Evolutionary conservation across 1,139 yeast species (phyloP).

Genomic region (Saccharomycopsis crataegensis): DNA sequence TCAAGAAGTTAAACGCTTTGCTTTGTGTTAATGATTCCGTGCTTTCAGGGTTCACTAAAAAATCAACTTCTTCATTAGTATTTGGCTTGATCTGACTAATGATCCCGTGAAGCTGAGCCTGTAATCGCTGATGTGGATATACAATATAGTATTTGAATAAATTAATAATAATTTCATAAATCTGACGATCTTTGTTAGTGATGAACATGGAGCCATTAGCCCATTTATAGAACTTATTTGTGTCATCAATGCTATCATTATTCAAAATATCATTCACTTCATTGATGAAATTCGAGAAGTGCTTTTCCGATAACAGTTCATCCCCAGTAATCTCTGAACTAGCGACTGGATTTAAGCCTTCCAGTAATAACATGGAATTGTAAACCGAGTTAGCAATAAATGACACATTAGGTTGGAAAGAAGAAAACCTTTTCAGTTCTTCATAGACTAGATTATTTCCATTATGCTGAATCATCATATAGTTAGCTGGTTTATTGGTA

Average conservation of each 20-base stretch:
- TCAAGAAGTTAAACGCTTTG: constrained; percentile 7
- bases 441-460: constrained; percentile 3
- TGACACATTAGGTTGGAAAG: constrained; percentile 6
- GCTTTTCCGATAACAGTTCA: background rate
- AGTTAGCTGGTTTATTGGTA: constrained; percentile 3
- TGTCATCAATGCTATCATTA: constrained; percentile 7
- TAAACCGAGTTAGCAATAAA: constrained; percentile 10
- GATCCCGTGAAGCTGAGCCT: background rate
- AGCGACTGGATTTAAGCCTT: background rate
- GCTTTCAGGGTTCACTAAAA: background rate
- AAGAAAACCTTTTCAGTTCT: constrained; percentile 2
- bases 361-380: constrained; percentile 7
- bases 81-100: background rate
- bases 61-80: background rate
- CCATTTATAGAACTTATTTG: constrained; percentile 18
- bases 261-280: constrained; percentile 8
- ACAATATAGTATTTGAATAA: constrained; percentile 12
- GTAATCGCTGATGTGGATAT: constrained; percentile 16
- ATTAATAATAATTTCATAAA: constrained; percentile 6
- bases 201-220: constrained; percentile 13
- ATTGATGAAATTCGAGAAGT: constrained; percentile 1
- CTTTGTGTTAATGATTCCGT: constrained; percentile 1
- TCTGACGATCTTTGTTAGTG: constrained; percentile 3
- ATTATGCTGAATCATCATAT: constrained; percentile 4
- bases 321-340: background rate